phyloP scores from a whole-genome alignment of 441 rosid genomes.

The Corymbia citriodora region DNA sequence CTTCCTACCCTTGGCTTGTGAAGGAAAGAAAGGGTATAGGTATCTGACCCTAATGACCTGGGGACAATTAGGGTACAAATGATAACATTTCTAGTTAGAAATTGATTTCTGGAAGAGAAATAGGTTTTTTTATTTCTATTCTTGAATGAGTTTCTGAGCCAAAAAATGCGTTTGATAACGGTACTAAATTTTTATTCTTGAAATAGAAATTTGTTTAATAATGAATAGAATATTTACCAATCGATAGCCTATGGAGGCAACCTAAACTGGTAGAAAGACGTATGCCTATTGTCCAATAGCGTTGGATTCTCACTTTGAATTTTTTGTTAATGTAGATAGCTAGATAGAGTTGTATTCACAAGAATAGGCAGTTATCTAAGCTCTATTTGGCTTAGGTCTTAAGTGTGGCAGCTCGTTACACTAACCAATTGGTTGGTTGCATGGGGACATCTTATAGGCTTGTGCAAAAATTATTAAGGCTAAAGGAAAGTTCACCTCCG shows the following conservation, averaged over 20 bases:
- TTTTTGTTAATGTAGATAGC: not conserved
- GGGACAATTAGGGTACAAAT: too few species aligned
- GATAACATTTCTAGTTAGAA: too few species aligned
- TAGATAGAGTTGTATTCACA: not conserved
- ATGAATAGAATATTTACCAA: not conserved
- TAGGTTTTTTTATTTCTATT: too few species aligned
- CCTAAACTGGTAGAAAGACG: not conserved
- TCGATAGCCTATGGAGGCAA: not conserved
- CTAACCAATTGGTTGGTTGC: not conserved
- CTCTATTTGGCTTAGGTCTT: not conserved
- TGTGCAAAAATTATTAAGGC: not conserved
- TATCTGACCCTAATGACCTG: too few species aligned
- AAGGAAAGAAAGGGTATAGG: too few species aligned
- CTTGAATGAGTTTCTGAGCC: too few species aligned
- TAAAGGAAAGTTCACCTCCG: not conserved
- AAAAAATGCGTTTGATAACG: too few species aligned
- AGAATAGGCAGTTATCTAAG: not conserved
- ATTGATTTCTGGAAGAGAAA: too few species aligned
- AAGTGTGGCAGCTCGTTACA: not conserved
- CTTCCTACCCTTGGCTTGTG: too few species aligned
- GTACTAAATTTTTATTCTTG: too few species aligned
- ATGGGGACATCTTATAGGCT: not conserved
- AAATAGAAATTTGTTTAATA: too few species aligned
- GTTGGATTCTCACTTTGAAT: not conserved
- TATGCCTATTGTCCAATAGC: not conserved